Evolutionary conservation across 805 yeast genomes (phyloP).

Genomic region (Blastobotrys robertii): DNA sequence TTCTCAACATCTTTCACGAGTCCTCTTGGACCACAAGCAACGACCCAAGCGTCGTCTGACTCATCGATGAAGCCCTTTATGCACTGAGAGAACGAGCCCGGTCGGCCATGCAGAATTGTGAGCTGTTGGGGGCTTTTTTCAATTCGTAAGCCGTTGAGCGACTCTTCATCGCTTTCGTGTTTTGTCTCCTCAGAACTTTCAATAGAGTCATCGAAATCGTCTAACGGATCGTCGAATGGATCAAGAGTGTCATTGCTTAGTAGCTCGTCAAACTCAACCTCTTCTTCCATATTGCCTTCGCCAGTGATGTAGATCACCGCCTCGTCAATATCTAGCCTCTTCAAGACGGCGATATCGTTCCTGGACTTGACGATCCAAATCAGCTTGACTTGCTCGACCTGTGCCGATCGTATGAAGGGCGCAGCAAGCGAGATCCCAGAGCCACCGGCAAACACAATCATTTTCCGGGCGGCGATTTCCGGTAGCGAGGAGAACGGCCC

Average conservation of each 20-base stretch:
- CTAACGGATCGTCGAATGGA: background rate
- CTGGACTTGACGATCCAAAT: constrained; percentile 81
- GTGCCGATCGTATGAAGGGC: constrained; percentile 64
- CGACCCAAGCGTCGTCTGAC: constrained; percentile 45
- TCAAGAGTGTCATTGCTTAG: constrained; percentile 4
- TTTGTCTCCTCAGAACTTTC: constrained; percentile 1
- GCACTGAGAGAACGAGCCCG: constrained; percentile 9
- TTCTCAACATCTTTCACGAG: constrained; percentile 61
- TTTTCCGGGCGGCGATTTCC: constrained; percentile 33
- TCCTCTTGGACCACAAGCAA: constrained; percentile 79
- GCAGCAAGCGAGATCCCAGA: constrained; percentile 79
- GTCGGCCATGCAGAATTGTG: constrained; percentile 12
- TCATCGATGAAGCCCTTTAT: constrained; percentile 17
- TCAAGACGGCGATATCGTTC: constrained; percentile 67
- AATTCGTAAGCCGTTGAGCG: too few species aligned
- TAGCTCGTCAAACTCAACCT: constrained; percentile 15
- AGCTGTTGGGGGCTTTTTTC: too few species aligned
- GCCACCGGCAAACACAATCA: constrained; percentile 54
- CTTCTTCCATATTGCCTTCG: constrained; percentile 10
- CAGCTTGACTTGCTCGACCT: constrained; percentile 64
- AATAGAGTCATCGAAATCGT: constrained; percentile 1
- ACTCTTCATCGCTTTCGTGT: constrained; percentile 8
- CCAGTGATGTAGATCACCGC: constrained; percentile 39
- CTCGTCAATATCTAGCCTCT: constrained; percentile 47
- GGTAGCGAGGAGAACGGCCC: constrained; percentile 29